These are phyloP conservation scores for Blechomonas ayalai DNA, from an alignment of 208 protist species.

Conservation along the genomic window DNA sequence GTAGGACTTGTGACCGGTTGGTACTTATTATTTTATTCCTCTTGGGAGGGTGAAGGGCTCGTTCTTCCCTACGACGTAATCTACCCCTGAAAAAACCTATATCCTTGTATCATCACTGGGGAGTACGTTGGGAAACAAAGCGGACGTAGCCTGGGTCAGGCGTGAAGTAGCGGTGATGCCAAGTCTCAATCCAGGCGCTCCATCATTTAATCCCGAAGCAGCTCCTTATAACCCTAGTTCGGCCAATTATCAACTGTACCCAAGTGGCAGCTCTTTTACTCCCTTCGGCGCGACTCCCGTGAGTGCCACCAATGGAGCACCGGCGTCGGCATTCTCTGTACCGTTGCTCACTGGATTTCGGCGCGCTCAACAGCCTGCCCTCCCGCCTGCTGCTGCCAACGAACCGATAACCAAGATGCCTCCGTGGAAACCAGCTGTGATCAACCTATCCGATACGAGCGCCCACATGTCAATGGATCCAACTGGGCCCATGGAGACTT, in stretches of 20 bases:
- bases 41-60: too few relatives aligned
- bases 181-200: slow-evolving; percentile 52
- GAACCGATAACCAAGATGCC: slow-evolving; percentile 5
- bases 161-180: slow-evolving; percentile 1
- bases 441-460: too few relatives aligned
- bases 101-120: background rate
- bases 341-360: background rate
- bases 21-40: too few relatives aligned
- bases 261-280: too few relatives aligned
- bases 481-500: too few relatives aligned
- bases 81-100: too few relatives aligned
- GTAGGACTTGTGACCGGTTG: too few relatives aligned
- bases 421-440: background rate
- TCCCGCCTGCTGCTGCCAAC: background rate
- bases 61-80: too few relatives aligned
- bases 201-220: slow-evolving; percentile 48
- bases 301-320: slow-evolving; percentile 7
- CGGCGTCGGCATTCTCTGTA: background rate
- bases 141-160: too few relatives aligned
- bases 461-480: too few relatives aligned
- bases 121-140: background rate
- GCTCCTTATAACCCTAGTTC: too few relatives aligned
- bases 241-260: too few relatives aligned
- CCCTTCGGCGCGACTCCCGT: slow-evolving; percentile 2
- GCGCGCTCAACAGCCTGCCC: background rate